A percentile compares a stretch with the other conserved stretches of the same genome.
Conservation (phyloP, 805 yeast species). For the Sugiyamaella smithiae region DNA sequence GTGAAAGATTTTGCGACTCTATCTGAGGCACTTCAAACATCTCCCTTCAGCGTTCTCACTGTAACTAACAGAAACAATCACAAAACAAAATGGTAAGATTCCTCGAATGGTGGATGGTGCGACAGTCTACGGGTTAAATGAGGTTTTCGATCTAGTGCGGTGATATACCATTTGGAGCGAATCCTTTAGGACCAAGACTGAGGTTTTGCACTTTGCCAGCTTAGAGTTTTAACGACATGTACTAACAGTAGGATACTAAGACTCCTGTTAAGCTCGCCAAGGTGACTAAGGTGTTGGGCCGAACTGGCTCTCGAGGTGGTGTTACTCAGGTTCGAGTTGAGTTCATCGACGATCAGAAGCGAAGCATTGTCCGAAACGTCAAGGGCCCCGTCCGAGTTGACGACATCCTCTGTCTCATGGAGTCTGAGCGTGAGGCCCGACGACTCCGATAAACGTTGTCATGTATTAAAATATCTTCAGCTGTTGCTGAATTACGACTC, state of each 20-base stretch:
- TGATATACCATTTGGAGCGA: no score
- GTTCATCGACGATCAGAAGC: slow-evolving; percentile 90
- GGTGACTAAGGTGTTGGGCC: slow-evolving; percentile 98
- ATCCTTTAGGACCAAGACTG: no score
- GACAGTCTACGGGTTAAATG: not conserved
- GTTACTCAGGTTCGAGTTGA: slow-evolving; percentile 98
- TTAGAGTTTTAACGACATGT: no score
- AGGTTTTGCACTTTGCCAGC: no score
- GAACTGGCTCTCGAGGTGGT: slow-evolving; percentile 99
- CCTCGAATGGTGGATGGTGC: no score
- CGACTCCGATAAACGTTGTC: slow-evolving; percentile 40
- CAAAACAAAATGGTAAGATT: slow-evolving; percentile 8
- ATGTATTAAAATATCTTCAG: slow-evolving; percentile 3
- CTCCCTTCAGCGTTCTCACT: slow-evolving; percentile 7
- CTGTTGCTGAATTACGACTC: slow-evolving; percentile 6
- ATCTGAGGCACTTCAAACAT: not conserved
- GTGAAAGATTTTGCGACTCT: slow-evolving; percentile 2
- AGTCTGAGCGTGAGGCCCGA: slow-evolving; percentile 98
- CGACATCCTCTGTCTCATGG: slow-evolving; percentile 98
- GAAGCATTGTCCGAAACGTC: slow-evolving; percentile 96
- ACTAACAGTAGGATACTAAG: slow-evolving; percentile 37
- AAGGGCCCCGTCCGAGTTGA: slow-evolving; percentile 97
- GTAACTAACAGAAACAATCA: slow-evolving; percentile 6
- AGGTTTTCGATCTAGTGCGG: not conserved
- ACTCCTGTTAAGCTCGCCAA: slow-evolving; percentile 97